Base-by-base conservation (phyloP, 78 protist genomes). In the Isochrysis galbana region DNA sequence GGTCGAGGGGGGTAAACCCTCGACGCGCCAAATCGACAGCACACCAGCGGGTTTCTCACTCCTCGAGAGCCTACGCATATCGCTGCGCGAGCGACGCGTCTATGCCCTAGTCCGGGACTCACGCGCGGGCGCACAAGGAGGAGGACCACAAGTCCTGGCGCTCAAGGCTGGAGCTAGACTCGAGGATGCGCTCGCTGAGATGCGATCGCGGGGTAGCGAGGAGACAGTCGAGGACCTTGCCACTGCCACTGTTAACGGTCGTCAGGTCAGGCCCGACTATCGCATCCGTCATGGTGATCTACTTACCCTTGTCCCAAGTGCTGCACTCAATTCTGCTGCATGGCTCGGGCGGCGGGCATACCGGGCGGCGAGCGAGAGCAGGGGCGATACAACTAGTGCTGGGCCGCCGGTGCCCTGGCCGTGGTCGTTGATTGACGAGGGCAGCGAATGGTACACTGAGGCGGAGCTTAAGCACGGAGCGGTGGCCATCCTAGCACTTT, bases 331-430 rank as follows among this genome's bases (percentile, higher is more conserved):
- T 41, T 70, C 80, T 19, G 34, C 5, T 10, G 39, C 80, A 17
- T 70, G 80, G 80, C 17, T 70, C 1, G 41, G 22, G 17, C 80
- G 80, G 36, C 5, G 21, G 80, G 42, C 29, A 19, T 36, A 70
- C 17, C n/a, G 29, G 22, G 1, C 17, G 41, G n/a, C 41, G 80
- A 21, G 39, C n/a, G n/a, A 23, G 22, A 41, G 80, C 36, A 41
- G 80, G 19, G n/a, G 36, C 5, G 17, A 7, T 3, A 19, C 21
- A 3, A 25, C 36, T 25, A 29, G 77, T 5, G 29, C 21, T 14
- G 67, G 67, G 67, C n/a, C n/a, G n/a, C n/a, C n/a, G n/a, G n/a
- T n/a, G n/a, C 80, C 80, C 17, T 70, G 41, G 34, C 80, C 80
- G 22, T 70, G 80, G 80, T n/a, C 34, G 0, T 21, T 70, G 19